These are phyloP conservation scores for Pleurostoma richardsiae DNA, from an alignment of 2,329 filamentous ascomycete species.

Conservation along the genomic window DNA sequence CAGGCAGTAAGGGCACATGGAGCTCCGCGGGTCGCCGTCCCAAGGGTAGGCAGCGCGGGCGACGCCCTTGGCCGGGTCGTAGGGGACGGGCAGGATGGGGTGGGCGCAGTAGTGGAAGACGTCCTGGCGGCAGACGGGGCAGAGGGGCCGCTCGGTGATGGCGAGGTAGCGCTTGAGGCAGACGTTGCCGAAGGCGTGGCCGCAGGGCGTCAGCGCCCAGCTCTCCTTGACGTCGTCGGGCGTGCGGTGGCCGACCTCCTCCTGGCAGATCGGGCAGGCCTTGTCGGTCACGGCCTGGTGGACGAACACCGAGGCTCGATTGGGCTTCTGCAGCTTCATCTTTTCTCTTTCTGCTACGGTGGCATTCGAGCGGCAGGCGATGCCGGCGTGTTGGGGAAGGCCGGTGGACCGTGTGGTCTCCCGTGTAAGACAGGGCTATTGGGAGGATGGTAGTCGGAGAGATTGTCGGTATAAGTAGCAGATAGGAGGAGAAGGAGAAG, in stretches of 20 bases:
- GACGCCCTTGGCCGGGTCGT: conserved; percentile 8
- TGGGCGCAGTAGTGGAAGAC: conserved; percentile 10
- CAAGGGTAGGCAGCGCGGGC: conserved; percentile 4
- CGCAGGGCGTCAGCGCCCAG: conserved; percentile 9
- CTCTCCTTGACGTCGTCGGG: conserved; percentile 9
- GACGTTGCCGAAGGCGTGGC: conserved; percentile 10
- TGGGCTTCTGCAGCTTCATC: conserved; percentile 4
- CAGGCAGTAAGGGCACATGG: conserved; percentile 7
- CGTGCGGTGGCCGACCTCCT: conserved; percentile 8
- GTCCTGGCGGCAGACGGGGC: conserved; percentile 11
- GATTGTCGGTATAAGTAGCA: too few species aligned
- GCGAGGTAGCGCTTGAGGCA: conserved; percentile 11
- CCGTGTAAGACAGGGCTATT: too few species aligned
- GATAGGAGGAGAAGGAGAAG: too few species aligned
- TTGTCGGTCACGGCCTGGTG: conserved; percentile 1
- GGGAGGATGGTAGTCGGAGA: too few species aligned
- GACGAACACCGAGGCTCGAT: conserved; percentile 5
- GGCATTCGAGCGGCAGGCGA: too few species aligned
- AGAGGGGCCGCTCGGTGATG: conserved; percentile 11
- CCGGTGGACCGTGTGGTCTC: too few species aligned
- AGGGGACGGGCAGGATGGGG: conserved; percentile 6
- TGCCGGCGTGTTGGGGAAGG: too few species aligned
- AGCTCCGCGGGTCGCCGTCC: conserved; percentile 1
- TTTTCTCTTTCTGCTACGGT: too few species aligned
- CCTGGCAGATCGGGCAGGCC: conserved; percentile 10